Evolutionary conservation across 805 yeast genomes (phyloP), one percentile per base, ranked within the genome.

Genomic region (Candida maesae): DNA sequence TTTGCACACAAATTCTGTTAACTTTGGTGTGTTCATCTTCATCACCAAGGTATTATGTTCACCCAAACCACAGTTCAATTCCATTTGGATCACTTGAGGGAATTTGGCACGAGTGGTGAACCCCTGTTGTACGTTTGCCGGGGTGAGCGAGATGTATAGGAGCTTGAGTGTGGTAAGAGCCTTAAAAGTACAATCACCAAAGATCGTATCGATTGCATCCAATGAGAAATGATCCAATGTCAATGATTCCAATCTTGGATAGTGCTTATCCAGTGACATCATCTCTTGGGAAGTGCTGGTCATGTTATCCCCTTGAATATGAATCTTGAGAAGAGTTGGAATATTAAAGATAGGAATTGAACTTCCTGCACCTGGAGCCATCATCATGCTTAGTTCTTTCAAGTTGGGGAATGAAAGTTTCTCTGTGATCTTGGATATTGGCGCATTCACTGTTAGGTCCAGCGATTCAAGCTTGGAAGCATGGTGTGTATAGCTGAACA

Each of bases 301-400:
- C 10, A 18, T 6, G 9, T 31, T 34, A 24, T 36, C 35, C 5
- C 35, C 27, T 20, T 20, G 10, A 6, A 42, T 30, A 6, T 16
- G 12, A n/a, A 45, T 26, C 26, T 35, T 32, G 14, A 33, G 39
- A 18, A 45, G 18, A 2, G 39, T 20, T 12, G 39, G 43, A 17
- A 41, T 28, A 15, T 35, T 5, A 25, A 45, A 45, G 17, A 30
- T 20, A 4, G 45, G 49, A 12, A 44, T 25, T 10, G 27, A 19
- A 17, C 35, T 33, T 29, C 42, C 25, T 25, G 43, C 28, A 4
- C 25, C 27, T 35, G 31, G n/a, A 19, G 32, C 42, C 8, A 35
- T 26, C 12, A n/a, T 5, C 13, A 40, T 13, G 9, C 32, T 33
- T 14, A 44, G 35, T 13, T 20, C 37, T 30, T 25, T 35, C 28